phyloP scores from a whole-genome alignment of 2,329 filamentous ascomycete species.

The Neonectria magnoliae region DNA sequence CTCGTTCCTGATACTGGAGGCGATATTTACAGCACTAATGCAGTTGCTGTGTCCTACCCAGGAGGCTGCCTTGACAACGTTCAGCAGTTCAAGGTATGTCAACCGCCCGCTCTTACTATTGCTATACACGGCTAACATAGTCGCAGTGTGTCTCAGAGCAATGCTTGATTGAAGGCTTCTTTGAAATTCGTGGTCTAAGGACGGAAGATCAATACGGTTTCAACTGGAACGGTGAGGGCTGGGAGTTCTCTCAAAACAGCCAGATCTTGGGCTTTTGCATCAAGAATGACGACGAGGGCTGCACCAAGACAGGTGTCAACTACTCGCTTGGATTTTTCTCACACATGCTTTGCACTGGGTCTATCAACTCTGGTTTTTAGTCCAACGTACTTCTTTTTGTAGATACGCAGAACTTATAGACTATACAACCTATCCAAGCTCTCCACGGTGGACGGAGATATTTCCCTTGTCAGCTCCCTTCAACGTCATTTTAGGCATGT shows the following conservation, averaged over 20 bases:
- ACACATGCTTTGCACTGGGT: background rate
- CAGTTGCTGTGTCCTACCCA: background rate
- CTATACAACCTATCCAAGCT: background rate
- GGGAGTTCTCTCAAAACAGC: constrained; percentile 1
- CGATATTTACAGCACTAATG: background rate
- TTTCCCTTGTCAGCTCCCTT: no score
- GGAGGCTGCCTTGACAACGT: background rate
- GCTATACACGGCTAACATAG: background rate
- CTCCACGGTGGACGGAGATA: no score
- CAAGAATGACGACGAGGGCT: background rate
- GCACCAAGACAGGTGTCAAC: background rate
- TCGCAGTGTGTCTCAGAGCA: background rate
- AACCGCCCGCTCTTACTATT: background rate
- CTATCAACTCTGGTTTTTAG: background rate
- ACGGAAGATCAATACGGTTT: background rate
- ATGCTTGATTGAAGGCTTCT: background rate
- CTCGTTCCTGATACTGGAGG: background rate
- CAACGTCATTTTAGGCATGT: no score
- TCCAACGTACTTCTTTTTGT: background rate
- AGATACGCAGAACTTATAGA: background rate
- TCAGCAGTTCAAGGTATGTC: background rate
- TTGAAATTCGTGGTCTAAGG: background rate
- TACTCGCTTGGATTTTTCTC: background rate
- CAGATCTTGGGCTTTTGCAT: background rate
- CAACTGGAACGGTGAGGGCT: background rate